Evolutionary conservation across 345 rosid genomes (phyloP), one percentile per base, ranked within the genome.

Genomic region (Eucalyptus paniculata): DNA sequence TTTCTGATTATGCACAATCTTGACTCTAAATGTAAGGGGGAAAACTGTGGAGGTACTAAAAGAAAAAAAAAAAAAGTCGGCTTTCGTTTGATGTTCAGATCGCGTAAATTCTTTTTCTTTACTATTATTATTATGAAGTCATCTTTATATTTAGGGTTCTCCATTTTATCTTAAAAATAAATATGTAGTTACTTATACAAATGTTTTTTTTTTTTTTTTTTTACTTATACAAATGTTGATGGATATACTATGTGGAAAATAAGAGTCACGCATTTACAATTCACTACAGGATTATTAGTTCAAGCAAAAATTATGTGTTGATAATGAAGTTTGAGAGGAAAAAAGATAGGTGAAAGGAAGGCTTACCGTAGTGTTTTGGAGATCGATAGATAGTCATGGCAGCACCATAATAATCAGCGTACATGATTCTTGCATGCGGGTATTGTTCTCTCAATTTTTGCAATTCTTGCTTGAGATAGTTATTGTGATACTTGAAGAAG

Each of bases 401-500:
- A 4, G 94, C 93, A 72, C 92, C 87, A 47, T 94, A 95, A 87
- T 94, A 93, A 87, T 94, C 96, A 8, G 95, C 97, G 32, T 95
- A 95, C 14, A 93, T 91, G 49, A 94, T 93, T 85, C 91, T 94
- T 19, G 94, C 89, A 77, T 94, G 93, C 28, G 96, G 97, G 69
- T 95, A 92, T 12, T 93, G 92, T 32, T 85, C 65, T 47, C 94
- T 90, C 89, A 94, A 89, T 16, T 19, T 56, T 21, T 89, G 88
- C 62, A 96, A 88, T 9, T 91, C 93, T 44, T 87, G 87, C 60
- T 92, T 93, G 87, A 96, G 95, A 88, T 88, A 87, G 34, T 88
- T 47, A 88, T 95, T 95, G 89, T 96, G 96, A 88, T 92, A 92
- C 89, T 88, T 88, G 12, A 96, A 87, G 47, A 96, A 90, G 65